Evolutionary conservation across 2,329 filamentous ascomycete species (phyloP).

Genomic region (Davidsoniella virescens): DNA sequence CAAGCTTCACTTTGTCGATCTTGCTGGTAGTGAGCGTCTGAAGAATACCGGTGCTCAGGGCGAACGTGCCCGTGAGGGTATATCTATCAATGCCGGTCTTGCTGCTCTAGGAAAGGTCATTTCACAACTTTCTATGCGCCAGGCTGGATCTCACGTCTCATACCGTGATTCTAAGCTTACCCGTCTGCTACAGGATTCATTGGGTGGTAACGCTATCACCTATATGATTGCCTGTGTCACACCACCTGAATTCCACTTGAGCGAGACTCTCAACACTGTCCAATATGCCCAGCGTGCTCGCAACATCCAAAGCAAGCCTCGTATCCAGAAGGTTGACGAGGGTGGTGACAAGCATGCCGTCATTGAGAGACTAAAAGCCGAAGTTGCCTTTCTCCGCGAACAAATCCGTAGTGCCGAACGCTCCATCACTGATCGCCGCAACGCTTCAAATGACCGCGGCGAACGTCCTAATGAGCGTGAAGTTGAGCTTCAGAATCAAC

Average conservation of each 20-base stretch:
- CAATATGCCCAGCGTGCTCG: constrained; percentile 93
- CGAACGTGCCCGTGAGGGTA: constrained; percentile 86
- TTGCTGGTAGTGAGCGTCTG: constrained; percentile 87
- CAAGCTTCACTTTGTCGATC: constrained; percentile 96
- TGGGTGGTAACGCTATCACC: constrained; percentile 92
- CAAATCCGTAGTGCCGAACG: constrained; percentile 78
- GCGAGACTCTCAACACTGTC: constrained; percentile 93
- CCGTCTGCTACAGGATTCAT: constrained; percentile 82
- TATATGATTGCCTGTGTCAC: constrained; percentile 99
- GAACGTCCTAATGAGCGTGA: constrained; percentile 76
- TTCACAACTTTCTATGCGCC: constrained; percentile 84
- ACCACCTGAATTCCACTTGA: constrained; percentile 89
- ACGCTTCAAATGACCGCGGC: constrained; percentile 45
- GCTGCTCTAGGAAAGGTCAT: constrained; percentile 96
- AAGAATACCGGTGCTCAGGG: constrained; percentile 96
- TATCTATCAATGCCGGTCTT: constrained; percentile 92
- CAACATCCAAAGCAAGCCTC: constrained; percentile 92
- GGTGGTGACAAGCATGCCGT: constrained; percentile 73
- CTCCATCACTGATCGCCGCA: constrained; percentile 38
- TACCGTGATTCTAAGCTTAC: constrained; percentile 98
- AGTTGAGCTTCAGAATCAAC: constrained; percentile 78
- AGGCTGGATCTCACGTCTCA: constrained; percentile 77
- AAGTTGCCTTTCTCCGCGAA: constrained; percentile 83
- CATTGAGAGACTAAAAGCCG: constrained; percentile 84
- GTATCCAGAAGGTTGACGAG: constrained; percentile 87